Base-by-base conservation (phyloP, 257 asterid genomes). In the Solanum rostratum region DNA sequence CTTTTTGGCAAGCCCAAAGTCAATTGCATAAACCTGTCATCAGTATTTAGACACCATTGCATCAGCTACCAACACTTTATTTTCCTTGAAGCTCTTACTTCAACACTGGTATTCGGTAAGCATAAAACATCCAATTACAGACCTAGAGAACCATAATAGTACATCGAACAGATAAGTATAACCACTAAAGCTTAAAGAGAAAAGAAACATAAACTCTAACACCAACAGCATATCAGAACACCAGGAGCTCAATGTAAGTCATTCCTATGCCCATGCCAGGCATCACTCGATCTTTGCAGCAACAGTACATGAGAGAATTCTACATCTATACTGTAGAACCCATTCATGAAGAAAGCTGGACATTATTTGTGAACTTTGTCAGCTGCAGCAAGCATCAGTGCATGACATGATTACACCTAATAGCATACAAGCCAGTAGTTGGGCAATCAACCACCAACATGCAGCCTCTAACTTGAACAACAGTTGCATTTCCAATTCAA, bases 1-100 rank as follows among this genome's bases (percentile, higher is more conserved):
- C 86, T 89, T 89, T 69, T 89, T 89, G 59, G 92, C 92, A 27
- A 89, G 90, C 79, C 92, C 92, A 86, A 84, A 89, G 85, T 88
- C 92, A 43, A 89, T 89, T 53, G 85, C 83, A 9, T 88, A 89
- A 85, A 89, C 92, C 92, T 89, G 90, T 20, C 54, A 66, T 59
- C 54, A 60, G 43, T 65, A 68, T 41, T 2, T 22, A 39, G 78
- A 84, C 30, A 80, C 39, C 81, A 74, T 46, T 45, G 33, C 22
- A 81, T 50, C 39, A 81, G 27, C 49, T 20, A 45, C 24, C 59
- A 53, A 53, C 45, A 73, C 71, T 52, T 57, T 46, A 49, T 18
- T 63, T 86, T 54, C 54, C 53, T 66, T 52, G 53, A 30, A 43
- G 62, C 57, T 41, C 39, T 45, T 24, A 27, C 59, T 79, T 62